These are phyloP conservation scores for Hymenoscyphus fraxineus DNA, from an alignment of 2,329 filamentous ascomycete genomes.

Conservation along the genomic window DNA sequence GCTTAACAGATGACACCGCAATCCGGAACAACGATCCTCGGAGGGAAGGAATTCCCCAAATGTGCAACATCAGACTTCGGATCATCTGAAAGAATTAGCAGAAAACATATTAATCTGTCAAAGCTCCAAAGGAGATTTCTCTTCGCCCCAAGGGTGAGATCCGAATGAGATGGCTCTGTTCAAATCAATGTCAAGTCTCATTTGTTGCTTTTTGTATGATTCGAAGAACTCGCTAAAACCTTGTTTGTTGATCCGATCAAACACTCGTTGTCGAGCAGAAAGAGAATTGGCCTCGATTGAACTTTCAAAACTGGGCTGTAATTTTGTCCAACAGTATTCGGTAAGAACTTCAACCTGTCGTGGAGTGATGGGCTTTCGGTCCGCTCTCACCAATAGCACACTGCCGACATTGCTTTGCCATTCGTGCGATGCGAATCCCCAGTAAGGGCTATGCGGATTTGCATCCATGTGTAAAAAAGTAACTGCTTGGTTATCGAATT, in stretches of 20 bases:
- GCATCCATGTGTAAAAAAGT: background rate
- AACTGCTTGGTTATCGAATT: background rate
- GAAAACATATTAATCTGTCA: background rate
- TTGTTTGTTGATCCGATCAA: background rate
- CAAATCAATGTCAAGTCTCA: background rate
- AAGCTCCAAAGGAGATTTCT: background rate
- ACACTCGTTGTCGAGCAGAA: background rate
- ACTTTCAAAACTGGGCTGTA: background rate
- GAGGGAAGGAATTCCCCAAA: background rate
- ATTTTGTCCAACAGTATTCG: background rate
- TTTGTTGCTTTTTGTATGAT: background rate
- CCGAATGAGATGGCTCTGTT: background rate
- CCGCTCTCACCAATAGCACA: background rate
- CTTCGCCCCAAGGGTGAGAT: background rate
- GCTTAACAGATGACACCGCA: background rate
- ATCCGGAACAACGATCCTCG: background rate
- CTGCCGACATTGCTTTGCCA: background rate
- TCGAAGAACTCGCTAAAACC: background rate
- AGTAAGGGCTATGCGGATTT: background rate
- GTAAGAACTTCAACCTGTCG: background rate
- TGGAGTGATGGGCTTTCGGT: background rate
- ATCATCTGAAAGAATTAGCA: background rate
- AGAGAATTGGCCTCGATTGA: background rate
- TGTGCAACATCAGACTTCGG: background rate
- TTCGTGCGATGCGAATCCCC: background rate